Evolutionary conservation across 352 stramenopile species (phyloP).

Genomic region (Globisporangium canariense): DNA sequence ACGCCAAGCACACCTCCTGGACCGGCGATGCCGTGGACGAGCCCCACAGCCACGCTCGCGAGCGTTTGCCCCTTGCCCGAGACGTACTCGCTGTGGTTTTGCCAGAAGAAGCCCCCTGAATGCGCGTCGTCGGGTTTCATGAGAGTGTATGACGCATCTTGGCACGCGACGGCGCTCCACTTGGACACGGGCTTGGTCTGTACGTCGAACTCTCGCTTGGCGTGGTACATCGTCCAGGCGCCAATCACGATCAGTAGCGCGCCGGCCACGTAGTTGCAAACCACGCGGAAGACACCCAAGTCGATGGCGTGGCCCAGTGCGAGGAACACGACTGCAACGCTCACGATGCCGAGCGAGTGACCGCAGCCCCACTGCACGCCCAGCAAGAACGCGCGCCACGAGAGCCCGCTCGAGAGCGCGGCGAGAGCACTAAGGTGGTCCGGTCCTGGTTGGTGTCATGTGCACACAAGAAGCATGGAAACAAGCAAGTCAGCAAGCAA

Average conservation of each 20-base stretch:
- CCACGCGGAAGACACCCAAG: constrained; percentile 25
- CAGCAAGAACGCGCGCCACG: constrained; percentile 67
- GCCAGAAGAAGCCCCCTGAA: constrained; percentile 11
- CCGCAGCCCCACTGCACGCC: constrained; percentile 87
- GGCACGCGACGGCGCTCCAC: constrained; percentile 53
- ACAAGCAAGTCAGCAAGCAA: background rate
- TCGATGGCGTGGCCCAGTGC: constrained; percentile 38
- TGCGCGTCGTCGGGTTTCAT: constrained; percentile 13
- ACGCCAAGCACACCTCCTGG: constrained; percentile 77
- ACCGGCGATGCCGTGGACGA: constrained; percentile 87
- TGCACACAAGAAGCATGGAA: background rate
- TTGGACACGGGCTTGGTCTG: constrained; percentile 30
- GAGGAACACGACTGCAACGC: constrained; percentile 51
- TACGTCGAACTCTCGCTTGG: constrained; percentile 29
- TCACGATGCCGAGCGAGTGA: constrained; percentile 83
- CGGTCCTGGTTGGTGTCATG: constrained; percentile 35
- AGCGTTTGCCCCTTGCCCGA: constrained; percentile 21
- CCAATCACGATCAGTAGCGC: constrained; percentile 61
- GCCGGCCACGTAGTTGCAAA: constrained; percentile 67
- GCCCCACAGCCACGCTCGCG: constrained; percentile 53
- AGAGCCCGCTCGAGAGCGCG: constrained; percentile 73
- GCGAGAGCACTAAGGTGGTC: constrained; percentile 88
- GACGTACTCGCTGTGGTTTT: constrained; percentile 15
- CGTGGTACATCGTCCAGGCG: constrained; percentile 44
- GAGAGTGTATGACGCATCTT: constrained; percentile 52